Base-by-base conservation (phyloP, 2,329 filamentous ascomycete species). In the Trichothecium sympodiale region DNA sequence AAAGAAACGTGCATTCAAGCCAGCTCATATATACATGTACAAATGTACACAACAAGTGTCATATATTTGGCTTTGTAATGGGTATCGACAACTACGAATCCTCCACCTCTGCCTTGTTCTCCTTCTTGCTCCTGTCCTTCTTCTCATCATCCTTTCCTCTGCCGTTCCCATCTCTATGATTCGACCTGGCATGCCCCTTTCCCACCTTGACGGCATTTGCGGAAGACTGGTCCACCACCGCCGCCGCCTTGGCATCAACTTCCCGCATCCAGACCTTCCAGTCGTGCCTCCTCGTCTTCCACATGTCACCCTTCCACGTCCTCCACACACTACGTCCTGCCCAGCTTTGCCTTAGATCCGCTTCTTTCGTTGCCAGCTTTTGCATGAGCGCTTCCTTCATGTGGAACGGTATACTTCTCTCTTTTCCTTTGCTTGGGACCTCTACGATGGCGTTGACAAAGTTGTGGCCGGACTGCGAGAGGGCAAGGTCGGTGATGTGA, bases 251-350 rank as follows among this genome's bases (percentile, higher is more conserved):
- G 14, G 27, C 35, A 33, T 42, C 53, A 34, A 64, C 57, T 43
- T 72, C 69, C 53, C 69, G 74, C 40, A 66, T 66, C 68, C 71
- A 75, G 3, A 57, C 48, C 41, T 72, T 67, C 73, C 73, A 77
- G 33, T 75, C 71, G 13, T 57, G 52, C 33, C 64, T 54, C 29
- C 65, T 56, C 33, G 65, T 65, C 47, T 65, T 68, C 70, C 71
- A 77, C 51, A 67, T 49, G 41, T 77, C 72, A 10, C 71, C 71
- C 51, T 65, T 68, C 71, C 72, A 77, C 27, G 58, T 60, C 17
- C 69, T 60, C 73, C 72, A 77, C 8, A 72, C 68, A 37, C 64
- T 69, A 8, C 72, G 57, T 0, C 73, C 73, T 43, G 66, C 61
- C 61, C 68, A 74, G 4, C 61, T 65, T 29, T 70, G 63, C 12